Base-by-base conservation (phyloP, 2,329 filamentous ascomycete genomes). In the Microsporum ferrugineum region DNA sequence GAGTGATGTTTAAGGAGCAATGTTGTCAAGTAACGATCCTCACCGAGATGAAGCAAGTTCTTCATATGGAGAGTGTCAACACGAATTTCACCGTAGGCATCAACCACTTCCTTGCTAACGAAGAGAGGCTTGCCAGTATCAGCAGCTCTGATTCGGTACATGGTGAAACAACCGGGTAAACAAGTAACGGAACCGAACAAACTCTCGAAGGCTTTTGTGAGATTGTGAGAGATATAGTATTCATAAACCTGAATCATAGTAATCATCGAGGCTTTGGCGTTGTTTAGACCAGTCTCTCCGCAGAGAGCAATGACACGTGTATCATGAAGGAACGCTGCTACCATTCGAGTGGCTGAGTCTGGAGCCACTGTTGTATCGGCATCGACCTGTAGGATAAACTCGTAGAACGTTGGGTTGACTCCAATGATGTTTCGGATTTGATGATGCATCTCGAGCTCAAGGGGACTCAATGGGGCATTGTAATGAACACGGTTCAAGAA, bases 161-260 rank as follows among this genome's bases (percentile, higher is more conserved):
- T 99, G 69, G 88, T 91, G 83, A 97, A 99, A 83, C 94, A 99
- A 79, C 94, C 94, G 29, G 94, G 94, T 71, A 99, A 80, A 82
- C 94, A 99, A 58, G 94, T 99, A 68, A 99, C 92, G 67, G 89
- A 95, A 62, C 92, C 94, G 71, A 99, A 99, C 69, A 99, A 81
- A 77, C 88, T 94, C 76, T 97, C 92, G 73, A 99, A 99, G 10
- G 92, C 94, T 78, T 99, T 97, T 68, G 89, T 87, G 67, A 99
- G 77, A 73, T 97, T 95, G 80, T 99, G 92, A 58, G 92, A 97
- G 70, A 99, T 99, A 79, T 91, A 99, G 81, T 99, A 99, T 76
- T 99, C 92, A 80, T 97, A 99, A 38, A 99, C 92, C 76, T 99
- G 94, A 73, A 99, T 99, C 92, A 97, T 97, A 58, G 94, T 99